Evolutionary conservation across 495 filamentous ascomycete species (phyloP), one percentile per base, ranked within the genome.

Genomic region (Daldinia vernicosa): DNA sequence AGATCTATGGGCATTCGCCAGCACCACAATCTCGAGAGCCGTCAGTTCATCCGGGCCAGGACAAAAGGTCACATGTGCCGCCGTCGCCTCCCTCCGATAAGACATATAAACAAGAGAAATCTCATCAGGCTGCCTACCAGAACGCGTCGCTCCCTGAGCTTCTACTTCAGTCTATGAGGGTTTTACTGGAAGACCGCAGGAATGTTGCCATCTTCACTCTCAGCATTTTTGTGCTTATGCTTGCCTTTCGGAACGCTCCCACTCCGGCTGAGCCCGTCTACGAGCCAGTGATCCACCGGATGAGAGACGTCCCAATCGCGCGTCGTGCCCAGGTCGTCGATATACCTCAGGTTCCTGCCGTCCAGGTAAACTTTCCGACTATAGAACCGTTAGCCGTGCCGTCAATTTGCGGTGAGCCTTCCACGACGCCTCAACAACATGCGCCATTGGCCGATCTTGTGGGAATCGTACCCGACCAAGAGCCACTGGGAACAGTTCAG

Each of bases 201-300:
- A 96, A 96, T 72, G 79, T 95, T 1, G 82, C 85, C 4, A 90
- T 96, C 51, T 80, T 85, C 1, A 62, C 90, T 3, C 82, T 95
- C 27, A 86, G 86, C 62, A 32, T 89, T 6, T 75, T 92, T 11
- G 81, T 91, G 9, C 74, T 88, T 1, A 77, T 90, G n/a, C 80
- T 91, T 9, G 83, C 84, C 9, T 35, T 86, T 6, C 72, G 75
- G 6, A 72, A 53, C 69, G 53, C 72, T 60, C 64, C 74, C 60
- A 14, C 70, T 50, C 58, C 62, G 17, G 5, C 35, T 6, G 73
- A 63, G 56, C 61, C 60, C 6, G 56, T 57, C 19, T 74, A 77
- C 17, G 71, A 75, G 27, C 71, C 75, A 32, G 67, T 72, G 24
- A 71, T 75, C 27, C 68, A 76, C 39, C 67, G 71, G 17, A 61